Evolutionary conservation across 2,329 filamentous ascomycete species (phyloP).

Genomic region (Colletotrichum sp.): DNA sequence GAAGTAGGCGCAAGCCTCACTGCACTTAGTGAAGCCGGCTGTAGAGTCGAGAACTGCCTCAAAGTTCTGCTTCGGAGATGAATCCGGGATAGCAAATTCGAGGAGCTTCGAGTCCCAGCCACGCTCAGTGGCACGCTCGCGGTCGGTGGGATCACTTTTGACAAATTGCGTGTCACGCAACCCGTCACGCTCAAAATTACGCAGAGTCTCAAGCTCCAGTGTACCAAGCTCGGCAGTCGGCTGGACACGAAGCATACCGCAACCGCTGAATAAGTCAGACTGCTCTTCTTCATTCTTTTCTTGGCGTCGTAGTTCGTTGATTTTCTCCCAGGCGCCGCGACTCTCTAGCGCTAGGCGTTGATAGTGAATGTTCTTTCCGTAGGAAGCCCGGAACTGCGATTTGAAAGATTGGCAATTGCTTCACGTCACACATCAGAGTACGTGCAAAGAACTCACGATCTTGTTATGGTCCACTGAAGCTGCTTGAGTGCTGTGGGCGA

Average conservation of each 20-base stretch:
- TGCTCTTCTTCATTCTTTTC: background rate
- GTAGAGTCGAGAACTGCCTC: conserved; percentile 28
- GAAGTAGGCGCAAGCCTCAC: conserved; percentile 24
- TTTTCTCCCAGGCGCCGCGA: conserved; percentile 23
- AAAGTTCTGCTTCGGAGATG: conserved; percentile 5
- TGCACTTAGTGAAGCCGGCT: conserved; percentile 25
- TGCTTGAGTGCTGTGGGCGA: conserved; percentile 19
- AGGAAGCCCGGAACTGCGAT: conserved; percentile 26
- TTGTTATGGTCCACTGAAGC: conserved; percentile 30
- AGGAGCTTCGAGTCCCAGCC: conserved; percentile 27
- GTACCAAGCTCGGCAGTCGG: conserved; percentile 21
- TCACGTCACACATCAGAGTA: background rate
- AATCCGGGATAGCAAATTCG: conserved; percentile 25
- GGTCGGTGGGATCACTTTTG: conserved; percentile 21
- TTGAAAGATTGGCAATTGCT: background rate
- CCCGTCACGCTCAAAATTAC: conserved; percentile 26
- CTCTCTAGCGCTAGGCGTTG: conserved; percentile 28
- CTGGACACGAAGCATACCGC: conserved; percentile 30
- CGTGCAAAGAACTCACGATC: conserved; percentile 17
- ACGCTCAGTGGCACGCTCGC: conserved; percentile 16
- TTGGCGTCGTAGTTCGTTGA: conserved; percentile 9
- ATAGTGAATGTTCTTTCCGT: conserved; percentile 27
- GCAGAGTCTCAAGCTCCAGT: conserved; percentile 26
- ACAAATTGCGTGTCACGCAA: conserved; percentile 26
- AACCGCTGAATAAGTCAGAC: conserved; percentile 20